These are phyloP conservation scores for Penicillium atrosanguineum DNA, from an alignment of 495 filamentous ascomycete species.

Conservation along the genomic window DNA sequence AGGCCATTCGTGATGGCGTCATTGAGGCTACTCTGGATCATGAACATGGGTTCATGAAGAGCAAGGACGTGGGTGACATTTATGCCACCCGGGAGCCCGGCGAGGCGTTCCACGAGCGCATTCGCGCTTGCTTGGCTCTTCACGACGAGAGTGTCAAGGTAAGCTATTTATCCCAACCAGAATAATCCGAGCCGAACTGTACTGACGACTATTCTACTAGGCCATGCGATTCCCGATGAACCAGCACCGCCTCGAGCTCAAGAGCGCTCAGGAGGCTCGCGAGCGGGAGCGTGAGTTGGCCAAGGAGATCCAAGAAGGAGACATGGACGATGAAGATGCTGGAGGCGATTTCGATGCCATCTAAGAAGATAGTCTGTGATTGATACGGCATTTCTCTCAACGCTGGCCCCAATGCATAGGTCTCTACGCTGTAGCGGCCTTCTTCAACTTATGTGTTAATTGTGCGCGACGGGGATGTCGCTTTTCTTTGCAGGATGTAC, in stretches of 20 bases:
- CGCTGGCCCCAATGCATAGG: slow-evolving; percentile 18
- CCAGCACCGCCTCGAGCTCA: slow-evolving; percentile 93
- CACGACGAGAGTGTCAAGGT: slow-evolving; percentile 99
- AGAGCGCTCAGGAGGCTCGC: slow-evolving; percentile 95
- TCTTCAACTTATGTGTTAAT: slow-evolving; percentile 33
- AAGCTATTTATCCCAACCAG: slow-evolving; percentile 25
- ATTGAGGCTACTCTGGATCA: slow-evolving; percentile 95
- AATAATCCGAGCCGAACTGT: neutral
- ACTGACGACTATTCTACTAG: slow-evolving; percentile 40
- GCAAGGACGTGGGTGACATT: slow-evolving; percentile 90
- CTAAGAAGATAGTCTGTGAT: slow-evolving; percentile 44
- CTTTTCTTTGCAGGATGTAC: slow-evolving; percentile 31
- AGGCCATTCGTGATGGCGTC: slow-evolving; percentile 96
- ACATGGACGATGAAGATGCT: slow-evolving; percentile 95
- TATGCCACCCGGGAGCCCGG: slow-evolving; percentile 94
- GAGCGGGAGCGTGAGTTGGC: slow-evolving; percentile 95
- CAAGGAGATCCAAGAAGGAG: slow-evolving; percentile 98
- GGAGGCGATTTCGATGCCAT: slow-evolving; percentile 97
- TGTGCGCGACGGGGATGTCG: slow-evolving; percentile 15
- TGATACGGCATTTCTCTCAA: slow-evolving; percentile 15
- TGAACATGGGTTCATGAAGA: slow-evolving; percentile 97
- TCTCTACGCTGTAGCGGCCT: slow-evolving; percentile 20
- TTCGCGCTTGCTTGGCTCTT: slow-evolving; percentile 81
- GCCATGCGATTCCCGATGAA: slow-evolving; percentile 99
- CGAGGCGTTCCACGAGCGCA: slow-evolving; percentile 96